A percentile compares a stretch with the other conserved stretches of the same genome.
These are phyloP conservation scores for Vanderwaltozyma yarrowii DNA, from an alignment of 805 yeast genomes.

Conservation along the genomic window DNA sequence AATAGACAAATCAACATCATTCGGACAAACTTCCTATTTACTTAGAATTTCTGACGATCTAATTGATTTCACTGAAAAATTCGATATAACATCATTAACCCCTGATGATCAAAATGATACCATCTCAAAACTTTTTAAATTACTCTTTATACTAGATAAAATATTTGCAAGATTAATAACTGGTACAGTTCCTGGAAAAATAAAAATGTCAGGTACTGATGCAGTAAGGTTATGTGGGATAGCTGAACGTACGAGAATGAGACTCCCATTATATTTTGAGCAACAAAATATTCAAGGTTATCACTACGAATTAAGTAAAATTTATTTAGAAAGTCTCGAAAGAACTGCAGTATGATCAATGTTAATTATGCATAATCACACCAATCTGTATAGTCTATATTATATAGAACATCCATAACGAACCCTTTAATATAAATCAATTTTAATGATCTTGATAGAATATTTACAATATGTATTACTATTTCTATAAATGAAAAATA, in stretches of 20 bases:
- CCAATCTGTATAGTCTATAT: no score
- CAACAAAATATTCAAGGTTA: slow-evolving; percentile 31
- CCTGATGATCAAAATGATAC: slow-evolving; percentile 19
- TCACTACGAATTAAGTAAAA: slow-evolving; percentile 35
- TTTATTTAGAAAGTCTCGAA: slow-evolving; percentile 36
- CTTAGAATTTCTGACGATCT: slow-evolving; percentile 57
- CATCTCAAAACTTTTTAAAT: slow-evolving; percentile 30
- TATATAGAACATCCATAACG: no score
- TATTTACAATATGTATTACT: no score
- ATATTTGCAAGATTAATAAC: slow-evolving; percentile 32
- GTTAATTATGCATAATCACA: no score
- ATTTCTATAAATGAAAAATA: no score
- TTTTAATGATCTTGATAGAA: no score
- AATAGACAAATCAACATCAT: slow-evolving; percentile 21
- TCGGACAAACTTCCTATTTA: slow-evolving; percentile 56
- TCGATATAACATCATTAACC: slow-evolving; percentile 19
- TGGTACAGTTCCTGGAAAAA: slow-evolving; percentile 27
- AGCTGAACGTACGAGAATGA: slow-evolving; percentile 41
- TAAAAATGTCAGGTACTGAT: slow-evolving; percentile 38
- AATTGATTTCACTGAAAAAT: slow-evolving; percentile 46
- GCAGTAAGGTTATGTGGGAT: slow-evolving; percentile 42
- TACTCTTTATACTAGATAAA: slow-evolving; percentile 32
- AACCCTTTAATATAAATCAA: no score
- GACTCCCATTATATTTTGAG: slow-evolving; percentile 30
- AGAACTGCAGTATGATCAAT: slow-evolving; percentile 12